Conservation (phyloP, 306 rosid genomes). For the Sicyos edulis region DNA sequence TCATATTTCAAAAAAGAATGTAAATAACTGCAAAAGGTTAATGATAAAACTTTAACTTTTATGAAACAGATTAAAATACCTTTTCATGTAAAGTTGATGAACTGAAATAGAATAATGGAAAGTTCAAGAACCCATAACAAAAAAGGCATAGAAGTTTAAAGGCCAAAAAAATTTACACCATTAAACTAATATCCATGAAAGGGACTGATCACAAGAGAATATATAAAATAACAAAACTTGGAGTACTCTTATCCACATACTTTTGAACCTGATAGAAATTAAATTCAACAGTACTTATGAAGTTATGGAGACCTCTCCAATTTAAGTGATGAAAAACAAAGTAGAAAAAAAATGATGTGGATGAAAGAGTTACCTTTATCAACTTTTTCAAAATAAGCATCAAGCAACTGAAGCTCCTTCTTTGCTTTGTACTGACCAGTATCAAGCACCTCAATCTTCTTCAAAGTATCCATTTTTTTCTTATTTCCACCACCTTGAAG, state of each 20-base stretch:
- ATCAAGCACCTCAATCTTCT: slow-evolving; percentile 27
- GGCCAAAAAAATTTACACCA: no score
- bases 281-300: background rate
- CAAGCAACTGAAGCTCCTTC: slow-evolving; percentile 53
- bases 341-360: background rate
- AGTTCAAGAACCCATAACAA: background rate
- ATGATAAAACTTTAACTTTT: no score
- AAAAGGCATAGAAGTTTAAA: no score
- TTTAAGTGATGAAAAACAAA: background rate
- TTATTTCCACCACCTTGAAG: slow-evolving; percentile 31
- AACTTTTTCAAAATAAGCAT: slow-evolving; percentile 59
- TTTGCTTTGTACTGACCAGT: slow-evolving; percentile 29
- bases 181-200: no score
- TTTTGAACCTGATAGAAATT: background rate
- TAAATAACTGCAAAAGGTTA: no score
- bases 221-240: no score
- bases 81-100: background rate
- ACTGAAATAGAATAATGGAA: background rate
- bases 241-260: no score
- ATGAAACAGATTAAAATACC: no score
- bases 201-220: no score
- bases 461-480: slow-evolving; percentile 26
- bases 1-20: no score
- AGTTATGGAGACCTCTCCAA: no score
- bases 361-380: slow-evolving; percentile 33